Percentiles rank a stretch among this genome's conserved stretches.
These are phyloP conservation scores for Stachybotrys chartarum DNA, from an alignment of 2,329 filamentous ascomycete species.

Conservation along the genomic window DNA sequence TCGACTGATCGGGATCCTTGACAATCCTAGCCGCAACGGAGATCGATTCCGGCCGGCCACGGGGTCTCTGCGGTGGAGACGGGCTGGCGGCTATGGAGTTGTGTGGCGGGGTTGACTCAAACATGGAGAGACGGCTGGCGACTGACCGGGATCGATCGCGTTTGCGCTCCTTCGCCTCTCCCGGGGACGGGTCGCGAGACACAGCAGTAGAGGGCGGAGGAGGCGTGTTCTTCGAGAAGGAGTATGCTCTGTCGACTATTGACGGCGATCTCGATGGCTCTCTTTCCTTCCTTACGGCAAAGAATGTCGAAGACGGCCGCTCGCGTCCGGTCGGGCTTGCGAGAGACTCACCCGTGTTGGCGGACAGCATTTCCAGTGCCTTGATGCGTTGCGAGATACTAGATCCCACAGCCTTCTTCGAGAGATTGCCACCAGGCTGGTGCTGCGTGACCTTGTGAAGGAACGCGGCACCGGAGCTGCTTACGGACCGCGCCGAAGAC, in stretches of 20 bases:
- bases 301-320: conserved; percentile 47
- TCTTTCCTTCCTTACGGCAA: conserved; percentile 46
- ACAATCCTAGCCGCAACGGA: conserved; percentile 83
- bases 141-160: conserved; percentile 47
- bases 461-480: conserved; percentile 51
- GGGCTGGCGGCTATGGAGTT: conserved; percentile 12
- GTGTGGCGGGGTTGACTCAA: conserved; percentile 31
- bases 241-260: conserved; percentile 34
- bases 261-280: conserved; percentile 39
- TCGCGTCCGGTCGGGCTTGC: conserved; percentile 18
- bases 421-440: conserved; percentile 39
- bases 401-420: conserved; percentile 74
- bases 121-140: conserved; percentile 48
- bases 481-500: conserved; percentile 44
- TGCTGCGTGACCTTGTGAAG: conserved; percentile 46
- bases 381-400: conserved; percentile 94
- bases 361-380: conserved; percentile 73
- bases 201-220: conserved; percentile 30
- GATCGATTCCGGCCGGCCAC: conserved; percentile 63
- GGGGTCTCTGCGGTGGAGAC: conserved; percentile 24
- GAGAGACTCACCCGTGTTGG: conserved; percentile 20
- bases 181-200: conserved; percentile 36
- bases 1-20: conserved; percentile 48
- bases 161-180: conserved; percentile 24
- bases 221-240: conserved; percentile 23